Evolutionary conservation across 495 filamentous ascomycete species (phyloP).

Genomic region (Corynascus novoguineensis): DNA sequence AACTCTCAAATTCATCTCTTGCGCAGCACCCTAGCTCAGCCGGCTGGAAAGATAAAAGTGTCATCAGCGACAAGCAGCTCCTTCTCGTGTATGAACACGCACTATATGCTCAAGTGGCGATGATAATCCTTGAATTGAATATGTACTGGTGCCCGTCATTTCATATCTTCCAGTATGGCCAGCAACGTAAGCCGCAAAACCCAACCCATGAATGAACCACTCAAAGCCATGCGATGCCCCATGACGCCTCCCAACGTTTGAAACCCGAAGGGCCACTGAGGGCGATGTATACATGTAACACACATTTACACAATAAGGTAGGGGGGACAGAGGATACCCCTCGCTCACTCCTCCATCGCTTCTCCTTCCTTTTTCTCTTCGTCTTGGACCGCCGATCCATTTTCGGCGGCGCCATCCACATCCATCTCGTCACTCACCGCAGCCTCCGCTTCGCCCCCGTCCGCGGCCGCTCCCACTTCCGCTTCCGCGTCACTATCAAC

Average conservation of each 20-base stretch:
- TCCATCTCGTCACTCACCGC: slow-evolving; percentile 19
- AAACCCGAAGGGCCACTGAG: not conserved
- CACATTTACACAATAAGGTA: not conserved
- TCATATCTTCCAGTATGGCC: not conserved
- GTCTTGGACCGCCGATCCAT: slow-evolving; percentile 9
- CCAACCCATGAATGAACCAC: not conserved
- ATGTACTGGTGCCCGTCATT: not conserved
- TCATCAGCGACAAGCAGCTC: not conserved
- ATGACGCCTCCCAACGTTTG: not conserved
- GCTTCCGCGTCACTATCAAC: slow-evolving; percentile 23
- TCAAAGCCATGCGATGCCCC: not conserved
- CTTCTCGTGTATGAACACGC: not conserved
- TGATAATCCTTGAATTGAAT: not conserved
- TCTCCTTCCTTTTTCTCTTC: slow-evolving; percentile 11
- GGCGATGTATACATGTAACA: slow-evolving; percentile 1
- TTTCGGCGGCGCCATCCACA: not conserved
- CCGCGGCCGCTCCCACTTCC: slow-evolving; percentile 27
- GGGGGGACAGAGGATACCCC: not conserved
- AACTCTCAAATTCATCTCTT: too few relatives aligned
- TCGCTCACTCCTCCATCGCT: not conserved
- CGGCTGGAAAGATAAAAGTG: too few relatives aligned
- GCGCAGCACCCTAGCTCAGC: too few relatives aligned
- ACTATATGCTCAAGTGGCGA: not conserved
- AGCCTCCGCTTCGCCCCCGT: not conserved
- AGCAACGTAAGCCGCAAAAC: not conserved